Conservation (phyloP, 2,329 filamentous ascomycete species). For the Ilyonectria sp. region DNA sequence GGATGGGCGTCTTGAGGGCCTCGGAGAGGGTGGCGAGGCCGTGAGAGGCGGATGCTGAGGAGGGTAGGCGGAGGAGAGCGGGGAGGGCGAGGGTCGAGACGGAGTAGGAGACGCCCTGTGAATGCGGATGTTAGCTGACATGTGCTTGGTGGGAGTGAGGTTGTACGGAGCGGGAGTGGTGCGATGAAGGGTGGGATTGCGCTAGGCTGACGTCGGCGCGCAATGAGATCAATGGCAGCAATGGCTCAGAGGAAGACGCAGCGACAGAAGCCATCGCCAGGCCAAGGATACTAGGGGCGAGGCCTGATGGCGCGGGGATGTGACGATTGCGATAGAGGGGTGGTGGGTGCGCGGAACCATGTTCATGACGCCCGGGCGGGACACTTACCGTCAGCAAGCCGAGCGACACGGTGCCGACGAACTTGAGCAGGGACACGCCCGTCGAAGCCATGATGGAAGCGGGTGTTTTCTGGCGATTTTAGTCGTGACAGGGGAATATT, state of each 20-base stretch:
- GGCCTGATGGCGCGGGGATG: not conserved
- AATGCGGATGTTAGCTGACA: slow-evolving; percentile 34
- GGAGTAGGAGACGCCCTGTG: slow-evolving; percentile 89
- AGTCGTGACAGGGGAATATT: too few species aligned
- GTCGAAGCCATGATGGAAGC: slow-evolving; percentile 71
- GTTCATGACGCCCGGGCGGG: slow-evolving; percentile 5
- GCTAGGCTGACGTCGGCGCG: not conserved
- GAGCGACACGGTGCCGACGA: slow-evolving; percentile 91
- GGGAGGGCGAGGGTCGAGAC: slow-evolving; percentile 85
- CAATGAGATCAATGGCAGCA: not conserved
- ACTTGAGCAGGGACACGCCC: slow-evolving; percentile 86
- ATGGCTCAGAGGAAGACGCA: not conserved
- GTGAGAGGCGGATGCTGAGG: slow-evolving; percentile 78
- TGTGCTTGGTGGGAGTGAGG: not conserved
- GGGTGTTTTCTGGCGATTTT: slow-evolving; percentile 1
- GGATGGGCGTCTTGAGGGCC: slow-evolving; percentile 75
- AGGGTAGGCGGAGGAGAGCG: slow-evolving; percentile 84
- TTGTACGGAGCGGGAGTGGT: not conserved
- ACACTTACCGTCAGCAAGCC: slow-evolving; percentile 86
- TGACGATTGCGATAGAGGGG: slow-evolving; percentile 7
- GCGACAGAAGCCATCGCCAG: not conserved
- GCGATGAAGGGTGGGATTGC: slow-evolving; percentile 18
- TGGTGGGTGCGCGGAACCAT: slow-evolving; percentile 20
- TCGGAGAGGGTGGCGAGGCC: slow-evolving; percentile 78
- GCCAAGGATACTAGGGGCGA: not conserved